Evolutionary conservation across 257 asterid genomes (phyloP).

Genomic region (Nicotiana noctiflora): DNA sequence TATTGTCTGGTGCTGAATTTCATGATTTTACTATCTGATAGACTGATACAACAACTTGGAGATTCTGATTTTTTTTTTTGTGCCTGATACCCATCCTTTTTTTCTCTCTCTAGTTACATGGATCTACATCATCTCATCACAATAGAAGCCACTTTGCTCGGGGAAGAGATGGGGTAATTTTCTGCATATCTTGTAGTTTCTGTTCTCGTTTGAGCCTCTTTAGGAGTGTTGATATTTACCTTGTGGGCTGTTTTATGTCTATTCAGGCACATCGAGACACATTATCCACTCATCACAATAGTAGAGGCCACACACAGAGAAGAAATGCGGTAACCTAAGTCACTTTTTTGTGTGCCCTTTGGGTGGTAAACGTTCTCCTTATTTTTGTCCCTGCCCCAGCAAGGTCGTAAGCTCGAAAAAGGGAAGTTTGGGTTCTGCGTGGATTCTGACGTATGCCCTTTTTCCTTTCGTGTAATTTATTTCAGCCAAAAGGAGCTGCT

Average conservation of each 20-base stretch:
- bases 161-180: conserved; percentile 13
- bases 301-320: conserved; percentile 2
- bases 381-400: background rate
- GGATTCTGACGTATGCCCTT: conserved; percentile 5
- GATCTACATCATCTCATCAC: conserved; percentile 7
- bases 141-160: background rate
- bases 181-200: background rate
- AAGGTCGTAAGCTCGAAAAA: background rate
- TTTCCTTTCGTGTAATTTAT: background rate
- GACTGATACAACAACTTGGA: background rate
- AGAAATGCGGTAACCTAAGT: conserved; percentile 13
- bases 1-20: background rate
- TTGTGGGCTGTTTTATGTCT: background rate
- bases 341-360: background rate
- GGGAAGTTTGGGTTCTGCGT: background rate
- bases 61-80: background rate
- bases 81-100: background rate
- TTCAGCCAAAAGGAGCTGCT: conserved; percentile 19
- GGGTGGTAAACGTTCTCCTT: background rate
- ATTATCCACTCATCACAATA: conserved; percentile 12
- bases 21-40: background rate
- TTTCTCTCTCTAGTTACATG: background rate
- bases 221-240: background rate
- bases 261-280: conserved; percentile 14
- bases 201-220: background rate